Evolutionary conservation across 352 stramenopile genomes (phyloP), one percentile per base, ranked within the genome.

Genomic region (Phytophthora capsici): DNA sequence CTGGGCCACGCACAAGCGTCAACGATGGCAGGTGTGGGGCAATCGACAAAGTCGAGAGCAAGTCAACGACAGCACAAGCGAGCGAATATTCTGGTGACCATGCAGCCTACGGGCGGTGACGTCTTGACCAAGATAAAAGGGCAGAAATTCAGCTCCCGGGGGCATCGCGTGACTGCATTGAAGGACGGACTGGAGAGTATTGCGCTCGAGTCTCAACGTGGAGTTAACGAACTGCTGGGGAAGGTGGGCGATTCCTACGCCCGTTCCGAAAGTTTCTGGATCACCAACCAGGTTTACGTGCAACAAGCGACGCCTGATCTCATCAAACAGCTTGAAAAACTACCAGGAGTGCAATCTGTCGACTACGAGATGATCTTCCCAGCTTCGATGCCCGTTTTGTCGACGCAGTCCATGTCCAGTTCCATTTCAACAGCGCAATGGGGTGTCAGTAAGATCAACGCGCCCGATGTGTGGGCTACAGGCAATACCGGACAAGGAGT

Each of bases 201-300:
- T 36, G 73, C 80, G 1, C 58, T 34, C 16, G 55, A 66, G 19
- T 80, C 77, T 3, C 80, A 89, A 48, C 48, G 66, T 2, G 47
- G 50, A 4, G 61, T 89, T 3, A 50, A 59, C 2, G 49, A 69
- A 4, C 22, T 80, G 4, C 56, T 86, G 4, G 46, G 66, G 1
- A 76, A 69, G 43, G 48, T 57, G 0, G 49, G 40, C 5, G 51
- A 70, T 6, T 25, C 58, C 3, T 84, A 78, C 41, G 61, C 66
- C 3, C 44, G 59, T 2, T 64, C 65, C 4, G 53, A 82, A 36
- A 86, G 62, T n/a, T 86, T 81, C 23, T 91, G 82, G 82, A 61
- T 91, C 23, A 86, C 80, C 1, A 89, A 89, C 55, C 75, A 88
- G 20, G 26, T 91, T 13, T 84, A 78, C 53, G 63, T 92, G 5